These are phyloP conservation scores for Candolleomyces efflorescens DNA, from an alignment of 768 basidiomycete species.

Conservation along the genomic window DNA sequence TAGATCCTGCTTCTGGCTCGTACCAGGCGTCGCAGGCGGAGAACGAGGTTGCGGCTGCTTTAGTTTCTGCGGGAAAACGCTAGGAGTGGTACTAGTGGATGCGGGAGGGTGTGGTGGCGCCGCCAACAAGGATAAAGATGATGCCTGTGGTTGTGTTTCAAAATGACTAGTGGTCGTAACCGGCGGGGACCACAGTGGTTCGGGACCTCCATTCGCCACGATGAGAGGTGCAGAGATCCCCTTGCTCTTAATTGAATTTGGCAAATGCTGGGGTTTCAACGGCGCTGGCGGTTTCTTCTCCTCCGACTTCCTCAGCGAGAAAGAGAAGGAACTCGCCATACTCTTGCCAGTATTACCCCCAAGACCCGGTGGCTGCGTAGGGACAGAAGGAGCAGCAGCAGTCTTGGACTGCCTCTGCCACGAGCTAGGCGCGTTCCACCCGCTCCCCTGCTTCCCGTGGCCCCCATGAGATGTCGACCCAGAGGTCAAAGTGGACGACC, in stretches of 20 bases:
- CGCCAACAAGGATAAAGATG: background rate
- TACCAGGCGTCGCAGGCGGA: background rate
- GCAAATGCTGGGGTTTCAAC: constrained; percentile 5
- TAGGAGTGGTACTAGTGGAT: background rate
- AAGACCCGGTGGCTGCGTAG: background rate
- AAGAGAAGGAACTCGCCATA: background rate
- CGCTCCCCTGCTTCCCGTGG: no score
- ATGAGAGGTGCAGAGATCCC: constrained; percentile 4
- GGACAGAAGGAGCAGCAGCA: no score
- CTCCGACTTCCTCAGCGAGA: background rate
- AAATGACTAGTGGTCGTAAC: background rate
- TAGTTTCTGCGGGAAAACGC: background rate
- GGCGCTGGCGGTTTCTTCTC: background rate
- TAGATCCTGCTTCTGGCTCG: background rate
- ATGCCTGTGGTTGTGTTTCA: background rate
- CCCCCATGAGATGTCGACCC: background rate
- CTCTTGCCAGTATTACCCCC: no score
- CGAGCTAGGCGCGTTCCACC: no score
- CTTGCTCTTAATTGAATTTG: constrained; percentile 1
- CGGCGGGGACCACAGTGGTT: constrained; percentile 5
- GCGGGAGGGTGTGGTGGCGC: background rate
- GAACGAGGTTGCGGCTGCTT: background rate
- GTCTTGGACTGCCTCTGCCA: no score
- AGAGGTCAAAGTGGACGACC: background rate
- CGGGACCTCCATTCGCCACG: constrained; percentile 5